A percentile compares a stretch with the other conserved stretches of the same genome.
Evolutionary conservation across 164 flowering plant genomes (phyloP).

Genomic region (Aristolochia californica): DNA sequence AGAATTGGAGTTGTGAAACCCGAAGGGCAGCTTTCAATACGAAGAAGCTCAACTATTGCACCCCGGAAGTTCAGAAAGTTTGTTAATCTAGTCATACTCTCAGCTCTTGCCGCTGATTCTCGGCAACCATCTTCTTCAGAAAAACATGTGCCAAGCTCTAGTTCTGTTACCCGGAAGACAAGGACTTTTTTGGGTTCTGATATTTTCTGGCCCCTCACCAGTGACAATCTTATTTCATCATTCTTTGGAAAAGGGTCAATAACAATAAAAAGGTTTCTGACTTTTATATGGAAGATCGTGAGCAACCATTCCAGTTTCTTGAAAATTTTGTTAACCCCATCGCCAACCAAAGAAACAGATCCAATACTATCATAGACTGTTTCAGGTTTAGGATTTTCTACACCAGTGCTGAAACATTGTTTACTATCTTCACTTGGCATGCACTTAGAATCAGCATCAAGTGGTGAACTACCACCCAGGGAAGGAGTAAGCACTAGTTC

Average conservation of each 20-base stretch:
- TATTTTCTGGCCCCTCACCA: conserved; percentile 22
- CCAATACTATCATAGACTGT: conserved; percentile 13
- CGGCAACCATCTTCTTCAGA: conserved; percentile 35
- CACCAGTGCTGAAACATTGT: conserved; percentile 9
- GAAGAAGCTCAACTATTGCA: conserved; percentile 66
- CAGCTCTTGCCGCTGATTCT: conserved; percentile 18
- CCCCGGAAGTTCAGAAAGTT: conserved; percentile 72
- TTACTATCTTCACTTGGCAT: conserved; percentile 17
- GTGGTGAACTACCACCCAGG: conserved; percentile 6
- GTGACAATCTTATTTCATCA: conserved; percentile 18
- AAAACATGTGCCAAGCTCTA: conserved; percentile 64
- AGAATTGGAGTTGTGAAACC: conserved; percentile 37
- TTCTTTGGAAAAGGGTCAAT: conserved; percentile 49
- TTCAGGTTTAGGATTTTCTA: conserved; percentile 26
- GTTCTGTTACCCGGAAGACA: conserved; percentile 61
- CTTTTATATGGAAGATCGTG: conserved; percentile 63
- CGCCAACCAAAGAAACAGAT: conserved; percentile 42
- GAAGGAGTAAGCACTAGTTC: conserved; percentile 65
- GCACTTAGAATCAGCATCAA: conserved; percentile 16
- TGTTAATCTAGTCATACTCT: conserved; percentile 39
- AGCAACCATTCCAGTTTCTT: conserved; percentile 84
- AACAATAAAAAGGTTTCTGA: conserved; percentile 69
- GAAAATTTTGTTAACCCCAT: conserved; percentile 90
- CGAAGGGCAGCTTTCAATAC: conserved; percentile 24
- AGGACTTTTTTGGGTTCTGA: conserved; percentile 22